phyloP scores from a whole-genome alignment of 371 early-diverging fungal genomes.

The Zychaea mexicana region DNA sequence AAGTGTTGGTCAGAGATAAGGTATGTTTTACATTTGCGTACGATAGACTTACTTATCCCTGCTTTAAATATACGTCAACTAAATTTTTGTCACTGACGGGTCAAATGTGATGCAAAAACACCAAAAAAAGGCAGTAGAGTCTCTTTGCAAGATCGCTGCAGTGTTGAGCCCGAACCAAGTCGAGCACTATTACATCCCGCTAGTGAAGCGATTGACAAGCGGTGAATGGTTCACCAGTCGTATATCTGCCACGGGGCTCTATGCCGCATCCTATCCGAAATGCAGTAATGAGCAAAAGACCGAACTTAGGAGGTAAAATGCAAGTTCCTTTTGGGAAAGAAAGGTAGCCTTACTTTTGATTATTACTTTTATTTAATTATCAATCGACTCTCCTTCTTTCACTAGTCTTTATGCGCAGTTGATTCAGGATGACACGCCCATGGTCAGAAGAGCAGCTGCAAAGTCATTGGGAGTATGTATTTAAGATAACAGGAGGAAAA shows the following conservation, averaged over 20 bases:
- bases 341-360: not conserved
- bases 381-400: not conserved
- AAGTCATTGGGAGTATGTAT: slow-evolving; percentile 78
- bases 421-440: slow-evolving; percentile 97
- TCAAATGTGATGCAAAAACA: not conserved
- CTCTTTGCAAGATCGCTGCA: slow-evolving; percentile 80
- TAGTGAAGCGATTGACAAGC: slow-evolving; percentile 84
- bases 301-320: slow-evolving; percentile 77
- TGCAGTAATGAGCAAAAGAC: slow-evolving; percentile 74
- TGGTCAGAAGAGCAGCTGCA: slow-evolving; percentile 96
- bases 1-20: slow-evolving; percentile 96
- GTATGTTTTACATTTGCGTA: slow-evolving; percentile 45
- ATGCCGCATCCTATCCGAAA: slow-evolving; percentile 79
- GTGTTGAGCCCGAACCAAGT: slow-evolving; percentile 76
- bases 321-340: no score
- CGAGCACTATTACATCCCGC: slow-evolving; percentile 87
- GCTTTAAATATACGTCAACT: not conserved
- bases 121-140: slow-evolving; percentile 84
- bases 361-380: not conserved
- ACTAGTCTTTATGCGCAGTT: slow-evolving; percentile 71
- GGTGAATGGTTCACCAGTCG: slow-evolving; percentile 99
- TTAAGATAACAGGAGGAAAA: not conserved
- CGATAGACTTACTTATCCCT: no score
- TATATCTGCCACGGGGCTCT: slow-evolving; percentile 91
- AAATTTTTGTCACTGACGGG: no score